Conservation (phyloP, 257 asterid genomes). For the Solanum chilense region DNA sequence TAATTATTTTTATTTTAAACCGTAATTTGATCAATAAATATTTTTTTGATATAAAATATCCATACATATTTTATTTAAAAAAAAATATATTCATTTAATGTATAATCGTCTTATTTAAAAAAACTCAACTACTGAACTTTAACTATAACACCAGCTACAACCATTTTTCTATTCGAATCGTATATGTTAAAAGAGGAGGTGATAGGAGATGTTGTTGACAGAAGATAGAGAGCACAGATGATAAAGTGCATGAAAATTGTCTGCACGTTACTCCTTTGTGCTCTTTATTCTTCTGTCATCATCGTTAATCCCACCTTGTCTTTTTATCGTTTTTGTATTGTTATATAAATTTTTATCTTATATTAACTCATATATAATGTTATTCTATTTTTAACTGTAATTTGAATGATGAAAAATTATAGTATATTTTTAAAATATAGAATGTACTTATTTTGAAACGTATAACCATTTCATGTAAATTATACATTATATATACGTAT, state of each 20-base stretch:
- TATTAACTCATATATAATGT: background rate
- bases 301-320: constrained; percentile 5
- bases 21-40: background rate
- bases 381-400: background rate
- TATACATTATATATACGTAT: too few species aligned
- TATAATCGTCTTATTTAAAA: background rate
- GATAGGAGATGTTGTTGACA: background rate
- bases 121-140: background rate
- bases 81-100: background rate
- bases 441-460: background rate
- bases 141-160: background rate
- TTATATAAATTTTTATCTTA: background rate
- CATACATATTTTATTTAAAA: background rate
- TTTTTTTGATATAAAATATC: background rate
- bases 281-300: constrained; percentile 80
- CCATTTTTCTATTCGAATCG: background rate
- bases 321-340: background rate
- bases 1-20: background rate
- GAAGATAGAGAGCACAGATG: background rate
- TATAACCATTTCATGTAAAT: background rate
- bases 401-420: background rate
- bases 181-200: background rate
- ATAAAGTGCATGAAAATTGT: background rate
- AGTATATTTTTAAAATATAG: background rate
- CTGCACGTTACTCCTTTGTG: constrained; percentile 57